phyloP scores from a whole-genome alignment of 208 protist genomes.

The Acanthamoeba culbertsoni region DNA sequence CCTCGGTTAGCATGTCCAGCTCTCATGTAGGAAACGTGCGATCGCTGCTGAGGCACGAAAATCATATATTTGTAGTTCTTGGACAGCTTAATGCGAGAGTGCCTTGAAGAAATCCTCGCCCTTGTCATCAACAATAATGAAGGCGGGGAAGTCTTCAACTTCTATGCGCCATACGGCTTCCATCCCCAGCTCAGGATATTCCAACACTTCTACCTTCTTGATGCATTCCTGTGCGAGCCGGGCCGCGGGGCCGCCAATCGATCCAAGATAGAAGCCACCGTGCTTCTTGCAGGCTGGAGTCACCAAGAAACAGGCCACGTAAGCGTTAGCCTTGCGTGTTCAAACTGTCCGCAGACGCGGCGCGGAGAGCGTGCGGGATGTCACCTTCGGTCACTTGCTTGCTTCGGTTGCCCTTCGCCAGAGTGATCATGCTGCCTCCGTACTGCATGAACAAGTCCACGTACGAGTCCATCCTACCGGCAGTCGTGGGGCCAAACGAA shows the following conservation, averaged over 20 bases:
- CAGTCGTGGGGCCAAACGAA: constrained; percentile 96
- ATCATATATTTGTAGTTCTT: background rate
- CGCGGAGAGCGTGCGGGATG: background rate
- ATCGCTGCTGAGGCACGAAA: too few relatives aligned
- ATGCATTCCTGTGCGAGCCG: constrained; percentile 93
- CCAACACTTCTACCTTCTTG: constrained; percentile 88
- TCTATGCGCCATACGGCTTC: constrained; percentile 90
- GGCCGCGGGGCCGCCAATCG: constrained; percentile 95
- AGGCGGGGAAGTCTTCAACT: constrained; percentile 96
- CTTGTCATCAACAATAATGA: constrained; percentile 97
- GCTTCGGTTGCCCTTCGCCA: constrained; percentile 96
- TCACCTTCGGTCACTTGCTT: constrained; percentile 49
- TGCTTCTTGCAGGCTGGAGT: constrained; percentile 92
- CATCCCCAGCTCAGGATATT: constrained; percentile 70
- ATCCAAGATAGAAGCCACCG: constrained; percentile 96
- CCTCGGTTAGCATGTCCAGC: too few relatives aligned
- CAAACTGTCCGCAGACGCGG: too few relatives aligned
- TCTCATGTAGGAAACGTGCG: too few relatives aligned
- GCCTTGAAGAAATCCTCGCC: constrained; percentile 94
- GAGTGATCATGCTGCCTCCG: constrained; percentile 91
- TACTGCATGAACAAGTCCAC: constrained; percentile 92
- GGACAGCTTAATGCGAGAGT: background rate
- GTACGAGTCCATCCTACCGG: constrained; percentile 87
- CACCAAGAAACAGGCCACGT: constrained; percentile 75
- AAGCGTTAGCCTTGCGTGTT: background rate